A percentile compares a stretch with the other conserved stretches of the same genome.
Conservation (phyloP, 352 stramenopile genomes). For the Blastocystis sp. region DNA sequence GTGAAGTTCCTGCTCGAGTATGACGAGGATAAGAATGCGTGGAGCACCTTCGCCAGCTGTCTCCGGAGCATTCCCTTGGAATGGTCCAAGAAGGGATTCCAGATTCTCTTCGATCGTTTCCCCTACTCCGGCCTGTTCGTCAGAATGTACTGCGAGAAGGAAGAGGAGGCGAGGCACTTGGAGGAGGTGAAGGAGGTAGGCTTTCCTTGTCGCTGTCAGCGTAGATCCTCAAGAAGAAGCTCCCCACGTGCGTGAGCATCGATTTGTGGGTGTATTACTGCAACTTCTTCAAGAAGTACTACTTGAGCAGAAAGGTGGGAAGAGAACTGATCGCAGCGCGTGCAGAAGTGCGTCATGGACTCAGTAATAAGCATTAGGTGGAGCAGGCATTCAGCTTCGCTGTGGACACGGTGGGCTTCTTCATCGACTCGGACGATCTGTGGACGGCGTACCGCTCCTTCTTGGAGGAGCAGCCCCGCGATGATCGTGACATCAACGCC, state of each 20-base stretch:
- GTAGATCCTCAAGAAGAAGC: constrained; percentile 33
- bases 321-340: background rate
- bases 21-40: constrained; percentile 15
- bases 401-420: constrained; percentile 56
- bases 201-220: background rate
- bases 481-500: background rate
- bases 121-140: constrained; percentile 21
- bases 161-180: constrained; percentile 20
- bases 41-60: constrained; percentile 43
- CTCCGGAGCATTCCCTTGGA: constrained; percentile 35
- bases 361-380: background rate
- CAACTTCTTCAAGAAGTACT: constrained; percentile 26
- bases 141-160: constrained; percentile 29
- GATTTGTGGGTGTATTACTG: constrained; percentile 58
- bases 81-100: background rate
- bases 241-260: constrained; percentile 44
- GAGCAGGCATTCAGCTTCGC: constrained; percentile 50
- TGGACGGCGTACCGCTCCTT: constrained; percentile 47
- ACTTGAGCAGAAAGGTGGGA: constrained; percentile 38
- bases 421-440: constrained; percentile 48
- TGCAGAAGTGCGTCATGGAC: background rate
- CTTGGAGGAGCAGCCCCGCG: constrained; percentile 14
- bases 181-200: constrained; percentile 39
- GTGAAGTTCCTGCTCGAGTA: constrained; percentile 37
- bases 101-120: constrained; percentile 59